A percentile compares a stretch with the other conserved stretches of the same genome.
phyloP scores from a whole-genome alignment of 2,329 filamentous ascomycete genomes.

The Epichloe uncinata region DNA sequence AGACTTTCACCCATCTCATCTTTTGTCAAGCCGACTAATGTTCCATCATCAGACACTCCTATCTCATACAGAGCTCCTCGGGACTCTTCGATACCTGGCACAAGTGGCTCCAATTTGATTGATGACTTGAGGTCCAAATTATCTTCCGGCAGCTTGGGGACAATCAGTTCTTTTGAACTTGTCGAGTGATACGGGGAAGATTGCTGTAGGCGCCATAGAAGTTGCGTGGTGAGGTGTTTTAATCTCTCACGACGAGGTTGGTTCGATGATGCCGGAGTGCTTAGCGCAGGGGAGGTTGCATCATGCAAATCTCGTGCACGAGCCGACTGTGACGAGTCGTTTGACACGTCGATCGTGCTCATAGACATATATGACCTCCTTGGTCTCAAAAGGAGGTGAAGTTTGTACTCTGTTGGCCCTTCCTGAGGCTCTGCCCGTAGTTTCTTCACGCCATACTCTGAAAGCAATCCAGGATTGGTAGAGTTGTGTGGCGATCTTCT shows the following conservation, averaged over 20 bases:
- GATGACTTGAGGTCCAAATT: constrained; percentile 31
- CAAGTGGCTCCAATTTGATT: constrained; percentile 39
- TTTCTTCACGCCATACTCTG: constrained; percentile 56
- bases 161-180: constrained; percentile 57
- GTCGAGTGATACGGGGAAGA: constrained; percentile 84
- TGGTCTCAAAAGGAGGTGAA: constrained; percentile 74
- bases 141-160: constrained; percentile 62
- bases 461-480: constrained; percentile 28
- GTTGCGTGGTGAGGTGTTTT: constrained; percentile 84
- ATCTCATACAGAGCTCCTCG: constrained; percentile 92
- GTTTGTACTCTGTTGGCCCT: constrained; percentile 91
- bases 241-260: constrained; percentile 72
- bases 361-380: constrained; percentile 60
- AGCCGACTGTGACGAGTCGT: constrained; percentile 2
- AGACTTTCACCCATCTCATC: constrained; percentile 92
- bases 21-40: constrained; percentile 71
- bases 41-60: constrained; percentile 88
- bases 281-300: constrained; percentile 12
- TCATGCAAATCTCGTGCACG: constrained; percentile 3
- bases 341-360: constrained; percentile 37
- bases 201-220: constrained; percentile 90
- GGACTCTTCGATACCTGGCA: constrained; percentile 81
- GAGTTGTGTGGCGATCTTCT: constrained; percentile 20
- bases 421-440: constrained; percentile 85
- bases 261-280: constrained; percentile 32